A percentile compares a stretch with the other conserved stretches of the same genome.
These are phyloP conservation scores for Penicillium arizonense DNA, from an alignment of 495 filamentous ascomycete genomes.

Conservation along the genomic window DNA sequence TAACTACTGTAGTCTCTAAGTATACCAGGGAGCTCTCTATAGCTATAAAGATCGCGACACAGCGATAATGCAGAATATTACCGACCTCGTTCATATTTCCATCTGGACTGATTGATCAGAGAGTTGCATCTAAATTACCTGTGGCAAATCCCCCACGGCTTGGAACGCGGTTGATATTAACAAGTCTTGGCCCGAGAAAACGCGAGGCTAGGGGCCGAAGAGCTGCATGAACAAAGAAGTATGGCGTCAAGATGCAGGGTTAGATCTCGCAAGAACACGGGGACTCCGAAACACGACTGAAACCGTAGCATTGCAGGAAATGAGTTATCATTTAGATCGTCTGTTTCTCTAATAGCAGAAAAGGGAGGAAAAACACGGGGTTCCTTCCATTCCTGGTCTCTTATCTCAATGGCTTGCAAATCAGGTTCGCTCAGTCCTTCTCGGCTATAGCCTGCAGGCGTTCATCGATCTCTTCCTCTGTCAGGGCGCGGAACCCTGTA, in stretches of 20 bases:
- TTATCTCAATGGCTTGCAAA: conserved; percentile 6
- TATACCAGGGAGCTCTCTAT: too few relatives aligned
- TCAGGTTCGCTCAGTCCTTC: conserved; percentile 70
- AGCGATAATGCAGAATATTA: too few relatives aligned
- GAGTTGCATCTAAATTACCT: too few relatives aligned
- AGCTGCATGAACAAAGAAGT: background rate
- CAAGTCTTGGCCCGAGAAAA: background rate
- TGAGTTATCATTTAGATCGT: conserved; percentile 22
- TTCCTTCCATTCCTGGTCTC: conserved; percentile 5
- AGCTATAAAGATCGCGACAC: too few relatives aligned
- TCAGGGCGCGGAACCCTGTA: conserved; percentile 79
- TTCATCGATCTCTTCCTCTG: conserved; percentile 98
- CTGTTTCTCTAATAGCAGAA: conserved; percentile 10
- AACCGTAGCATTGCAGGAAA: conserved; percentile 17
- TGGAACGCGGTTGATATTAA: background rate
- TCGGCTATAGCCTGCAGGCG: conserved; percentile 95
- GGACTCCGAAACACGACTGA: conserved; percentile 12
- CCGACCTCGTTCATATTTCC: too few relatives aligned
- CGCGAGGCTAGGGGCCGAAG: background rate
- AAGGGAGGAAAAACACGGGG: conserved; percentile 17
- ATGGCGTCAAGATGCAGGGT: background rate
- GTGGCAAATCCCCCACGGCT: too few relatives aligned
- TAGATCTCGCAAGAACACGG: too few relatives aligned
- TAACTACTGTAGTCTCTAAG: too few relatives aligned
- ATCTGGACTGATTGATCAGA: too few relatives aligned